Evolutionary conservation across 257 asterid genomes (phyloP), one percentile per base, ranked within the genome.

Genomic region (Penstemon eatonii): DNA sequence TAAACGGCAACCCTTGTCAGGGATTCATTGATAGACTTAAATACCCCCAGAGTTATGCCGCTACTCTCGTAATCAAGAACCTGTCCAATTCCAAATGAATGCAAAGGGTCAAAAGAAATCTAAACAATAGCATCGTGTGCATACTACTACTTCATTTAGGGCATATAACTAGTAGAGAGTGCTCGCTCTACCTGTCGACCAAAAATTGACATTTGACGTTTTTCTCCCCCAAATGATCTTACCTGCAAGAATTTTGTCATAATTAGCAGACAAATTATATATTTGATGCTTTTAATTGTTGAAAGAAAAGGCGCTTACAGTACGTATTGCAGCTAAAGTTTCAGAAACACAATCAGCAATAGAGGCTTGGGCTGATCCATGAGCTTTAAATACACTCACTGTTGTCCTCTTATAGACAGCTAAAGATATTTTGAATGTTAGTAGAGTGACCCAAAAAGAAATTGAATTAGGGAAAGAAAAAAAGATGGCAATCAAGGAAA

Each of bases 141-240:
- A 50, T 43, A 56, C 10, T 56, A 43, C 43, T 13, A 51, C 63
- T 49, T 61, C 58, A n/a, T 56, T 64, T 9, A 40, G 37, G 52
- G 62, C 45, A 75, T 55, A 13, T 52, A 60, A 54, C 43, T 46
- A 25, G 59, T 4, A 56, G 8, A 8, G n/a, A 8, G 25, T 50
- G 46, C 53, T 47, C 33, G 47, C 43, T 68, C 63, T 76, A 87
- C 97, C 97, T 88, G 90, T 55, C 80, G 84, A 62, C 89, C 88
- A 69, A 90, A 93, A 76, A 88, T 73, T 59, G 95, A 85, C 95
- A 90, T 87, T 80, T 93, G 99, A 70, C 86, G 96, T 80, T 85
- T 90, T 76, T 93, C 99, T 71, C 97, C 99, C 19, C 92, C 90
- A 74, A 93, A 93, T 55, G 97, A 93, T 79, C 99, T 85, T 15